These are phyloP conservation scores for Botrytis porri DNA, from an alignment of 2,329 filamentous ascomycete genomes.

Conservation along the genomic window DNA sequence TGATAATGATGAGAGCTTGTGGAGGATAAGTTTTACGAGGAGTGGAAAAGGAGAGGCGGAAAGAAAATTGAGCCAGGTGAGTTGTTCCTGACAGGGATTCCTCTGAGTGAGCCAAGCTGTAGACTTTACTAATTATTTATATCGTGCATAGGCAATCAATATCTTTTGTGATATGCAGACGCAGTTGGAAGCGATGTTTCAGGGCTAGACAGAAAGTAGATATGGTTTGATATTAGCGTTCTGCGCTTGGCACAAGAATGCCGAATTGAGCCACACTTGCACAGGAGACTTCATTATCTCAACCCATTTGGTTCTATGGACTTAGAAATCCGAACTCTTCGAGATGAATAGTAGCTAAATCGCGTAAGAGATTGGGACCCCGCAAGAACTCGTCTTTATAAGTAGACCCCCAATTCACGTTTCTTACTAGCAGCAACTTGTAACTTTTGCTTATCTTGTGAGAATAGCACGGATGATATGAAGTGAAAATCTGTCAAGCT, in stretches of 20 bases:
- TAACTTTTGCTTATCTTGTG: neutral
- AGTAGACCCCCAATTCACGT: neutral
- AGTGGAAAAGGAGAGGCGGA: constrained; percentile 48
- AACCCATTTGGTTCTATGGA: neutral
- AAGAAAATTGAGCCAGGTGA: constrained; percentile 47
- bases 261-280: neutral
- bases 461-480: neutral
- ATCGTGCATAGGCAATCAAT: constrained; percentile 49
- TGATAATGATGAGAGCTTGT: constrained; percentile 45
- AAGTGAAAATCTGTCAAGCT: fast-evolving
- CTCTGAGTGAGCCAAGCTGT: no score
- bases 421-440: neutral
- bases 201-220: constrained; percentile 39
- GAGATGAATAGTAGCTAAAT: neutral
- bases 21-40: constrained; percentile 50
- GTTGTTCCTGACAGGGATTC: constrained; percentile 13
- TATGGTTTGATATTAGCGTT: neutral
- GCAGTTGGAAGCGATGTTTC: constrained; percentile 43
- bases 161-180: constrained; percentile 57
- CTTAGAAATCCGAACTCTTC: fast-evolving
- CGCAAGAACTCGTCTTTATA: neutral
- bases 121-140: neutral
- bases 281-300: neutral
- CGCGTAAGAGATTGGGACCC: neutral
- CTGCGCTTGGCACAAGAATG: neutral